Conservation (phyloP, 345 rosid genomes). For the Citropsis articulata region DNA sequence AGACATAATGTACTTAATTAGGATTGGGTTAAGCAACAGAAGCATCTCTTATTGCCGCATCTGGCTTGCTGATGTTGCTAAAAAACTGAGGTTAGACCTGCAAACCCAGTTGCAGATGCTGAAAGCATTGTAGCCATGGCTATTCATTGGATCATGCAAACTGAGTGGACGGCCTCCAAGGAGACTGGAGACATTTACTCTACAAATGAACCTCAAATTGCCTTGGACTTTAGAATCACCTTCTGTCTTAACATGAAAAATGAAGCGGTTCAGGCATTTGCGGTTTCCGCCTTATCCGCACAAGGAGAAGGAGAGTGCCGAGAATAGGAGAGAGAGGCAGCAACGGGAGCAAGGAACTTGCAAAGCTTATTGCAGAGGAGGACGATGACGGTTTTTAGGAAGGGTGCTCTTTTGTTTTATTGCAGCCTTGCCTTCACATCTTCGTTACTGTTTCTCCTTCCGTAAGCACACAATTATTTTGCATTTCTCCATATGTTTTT, state of each 20-base stretch:
- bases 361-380: constrained; percentile 84
- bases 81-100: constrained; percentile 54
- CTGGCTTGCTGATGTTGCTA: constrained; percentile 65
- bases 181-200: constrained; percentile 90
- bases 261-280: constrained; percentile 72
- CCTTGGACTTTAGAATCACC: constrained; percentile 82
- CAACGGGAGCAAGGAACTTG: constrained; percentile 92
- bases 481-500: neutral
- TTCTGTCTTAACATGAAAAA: constrained; percentile 90
- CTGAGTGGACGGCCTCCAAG: constrained; percentile 70
- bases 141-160: constrained; percentile 69
- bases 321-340: constrained; percentile 78
- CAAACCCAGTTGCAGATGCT: constrained; percentile 68
- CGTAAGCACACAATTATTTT: neutral
- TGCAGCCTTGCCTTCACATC: neutral
- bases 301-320: constrained; percentile 79
- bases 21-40: constrained; percentile 76
- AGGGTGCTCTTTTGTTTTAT: neutral
- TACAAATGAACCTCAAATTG: constrained; percentile 82
- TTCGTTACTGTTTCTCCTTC: neutral
- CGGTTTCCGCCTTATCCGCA: constrained; percentile 72
- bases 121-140: constrained; percentile 87
- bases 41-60: constrained; percentile 76
- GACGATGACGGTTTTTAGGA: constrained; percentile 77
- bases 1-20: constrained; percentile 66